phyloP scores from a whole-genome alignment of 202 grass and related monocot genomes.

The Elaeis oleifera region DNA sequence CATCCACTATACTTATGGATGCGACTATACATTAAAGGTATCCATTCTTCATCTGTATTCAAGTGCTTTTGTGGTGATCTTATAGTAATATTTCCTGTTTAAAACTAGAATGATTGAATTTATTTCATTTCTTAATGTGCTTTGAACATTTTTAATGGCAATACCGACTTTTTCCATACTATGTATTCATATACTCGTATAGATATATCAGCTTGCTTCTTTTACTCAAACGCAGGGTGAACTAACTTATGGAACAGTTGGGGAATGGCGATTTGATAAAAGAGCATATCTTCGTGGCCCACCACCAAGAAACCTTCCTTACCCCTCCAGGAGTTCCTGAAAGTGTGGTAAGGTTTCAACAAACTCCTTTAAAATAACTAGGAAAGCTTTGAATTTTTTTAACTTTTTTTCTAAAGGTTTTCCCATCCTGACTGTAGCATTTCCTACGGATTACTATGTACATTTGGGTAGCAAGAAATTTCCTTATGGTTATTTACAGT shows the following conservation, averaged over 20 bases:
- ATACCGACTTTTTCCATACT: neutral
- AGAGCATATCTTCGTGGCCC: conserved; percentile 51
- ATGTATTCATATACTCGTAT: neutral
- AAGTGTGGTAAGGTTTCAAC: conserved; percentile 66
- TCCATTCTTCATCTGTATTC: conserved; percentile 1
- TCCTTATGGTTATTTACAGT: too few relatives aligned
- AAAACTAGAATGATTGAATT: conserved; percentile 1
- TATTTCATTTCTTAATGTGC: neutral
- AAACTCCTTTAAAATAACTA: too few relatives aligned
- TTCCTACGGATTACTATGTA: too few relatives aligned
- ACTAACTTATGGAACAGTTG: conserved; percentile 73
- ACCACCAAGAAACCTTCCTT: conserved; percentile 66
- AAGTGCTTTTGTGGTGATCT: conserved; percentile 10
- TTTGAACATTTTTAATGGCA: too few relatives aligned
- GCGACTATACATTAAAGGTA: conserved; percentile 86
- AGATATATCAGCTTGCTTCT: neutral
- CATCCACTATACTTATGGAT: conserved; percentile 95
- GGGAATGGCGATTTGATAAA: conserved; percentile 97
- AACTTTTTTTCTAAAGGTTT: too few relatives aligned
- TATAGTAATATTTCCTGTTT: conserved; percentile 8
- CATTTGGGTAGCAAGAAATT: too few relatives aligned
- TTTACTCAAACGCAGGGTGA: conserved; percentile 40
- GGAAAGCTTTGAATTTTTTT: too few relatives aligned
- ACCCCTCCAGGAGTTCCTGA: conserved; percentile 62
- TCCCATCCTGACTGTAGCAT: too few relatives aligned